phyloP scores from a whole-genome alignment of 148 eudicot genomes.

The Mesembryanthemum crystallinum region DNA sequence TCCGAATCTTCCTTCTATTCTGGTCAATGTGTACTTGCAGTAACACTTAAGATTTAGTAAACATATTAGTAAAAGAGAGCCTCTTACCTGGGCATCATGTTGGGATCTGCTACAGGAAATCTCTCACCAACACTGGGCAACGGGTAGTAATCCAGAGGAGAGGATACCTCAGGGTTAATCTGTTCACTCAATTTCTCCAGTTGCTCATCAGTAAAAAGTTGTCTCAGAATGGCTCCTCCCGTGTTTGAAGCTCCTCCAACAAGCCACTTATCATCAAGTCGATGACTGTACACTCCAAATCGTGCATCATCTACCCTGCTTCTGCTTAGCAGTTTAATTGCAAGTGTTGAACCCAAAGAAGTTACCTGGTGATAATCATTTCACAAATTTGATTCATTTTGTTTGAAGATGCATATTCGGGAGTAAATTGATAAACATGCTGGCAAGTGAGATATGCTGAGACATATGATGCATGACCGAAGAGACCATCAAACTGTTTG shows the following conservation, averaged over 20 bases:
- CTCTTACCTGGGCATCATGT: conserved; percentile 68
- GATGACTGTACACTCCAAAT: conserved; percentile 89
- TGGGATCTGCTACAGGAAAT: conserved; percentile 87
- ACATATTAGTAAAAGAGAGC: too few species aligned
- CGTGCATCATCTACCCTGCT: conserved; percentile 86
- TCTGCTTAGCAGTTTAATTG: conserved; percentile 89
- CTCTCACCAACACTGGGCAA: conserved; percentile 79
- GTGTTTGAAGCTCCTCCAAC: conserved; percentile 99
- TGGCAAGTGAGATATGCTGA: not conserved
- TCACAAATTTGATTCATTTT: not conserved
- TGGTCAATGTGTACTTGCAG: too few species aligned
- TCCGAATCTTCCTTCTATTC: not conserved
- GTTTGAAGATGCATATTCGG: not conserved
- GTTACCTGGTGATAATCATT: conserved; percentile 55
- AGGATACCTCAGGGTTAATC: conserved; percentile 62
- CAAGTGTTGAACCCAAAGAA: conserved; percentile 95
- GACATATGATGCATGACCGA: not conserved
- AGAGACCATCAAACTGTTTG: not conserved
- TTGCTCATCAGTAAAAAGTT: conserved; percentile 75
- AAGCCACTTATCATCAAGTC: conserved; percentile 96
- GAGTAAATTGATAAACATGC: not conserved
- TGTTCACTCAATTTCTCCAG: conserved; percentile 62
- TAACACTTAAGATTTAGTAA: not conserved
- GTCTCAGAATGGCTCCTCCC: conserved; percentile 85
- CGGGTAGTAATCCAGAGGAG: conserved; percentile 85